Conservation (phyloP, 2,329 filamentous ascomycete species). For the Colletotrichum euphorbiae region DNA sequence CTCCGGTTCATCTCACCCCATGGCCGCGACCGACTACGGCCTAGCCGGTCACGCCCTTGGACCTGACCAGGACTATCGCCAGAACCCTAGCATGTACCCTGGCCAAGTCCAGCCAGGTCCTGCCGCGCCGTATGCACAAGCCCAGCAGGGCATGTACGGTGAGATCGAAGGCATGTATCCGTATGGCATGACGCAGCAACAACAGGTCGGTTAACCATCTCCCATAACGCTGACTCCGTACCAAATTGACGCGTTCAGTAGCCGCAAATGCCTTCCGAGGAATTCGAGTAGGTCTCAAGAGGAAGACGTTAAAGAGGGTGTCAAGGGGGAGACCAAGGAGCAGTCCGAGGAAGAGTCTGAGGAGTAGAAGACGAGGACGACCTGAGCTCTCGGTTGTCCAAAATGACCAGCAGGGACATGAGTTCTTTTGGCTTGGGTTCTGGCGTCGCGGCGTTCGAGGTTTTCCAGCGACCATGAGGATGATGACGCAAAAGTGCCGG, state of each 20-base stretch:
- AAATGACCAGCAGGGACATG: neutral
- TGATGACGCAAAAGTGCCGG: constrained; percentile 19
- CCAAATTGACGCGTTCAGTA: constrained; percentile 40
- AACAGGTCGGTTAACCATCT: constrained; percentile 74
- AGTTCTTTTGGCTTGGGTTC: constrained; percentile 20
- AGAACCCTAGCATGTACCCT: constrained; percentile 83
- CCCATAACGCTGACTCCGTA: neutral
- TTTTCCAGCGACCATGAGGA: constrained; percentile 9
- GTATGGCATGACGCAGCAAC: constrained; percentile 83
- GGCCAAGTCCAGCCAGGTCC: constrained; percentile 81
- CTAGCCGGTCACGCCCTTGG: constrained; percentile 73
- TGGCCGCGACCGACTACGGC: constrained; percentile 71
- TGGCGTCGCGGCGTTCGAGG: constrained; percentile 34
- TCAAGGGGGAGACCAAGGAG: too few species aligned
- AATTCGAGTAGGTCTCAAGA: constrained; percentile 53
- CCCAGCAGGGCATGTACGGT: constrained; percentile 83
- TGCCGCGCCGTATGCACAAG: constrained; percentile 79
- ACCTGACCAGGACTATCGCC: constrained; percentile 82
- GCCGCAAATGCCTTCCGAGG: constrained; percentile 59
- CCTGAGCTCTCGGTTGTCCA: neutral
- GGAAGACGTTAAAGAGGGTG: too few species aligned
- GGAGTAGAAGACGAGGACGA: too few species aligned
- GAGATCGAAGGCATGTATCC: constrained; percentile 88
- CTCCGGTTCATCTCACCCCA: constrained; percentile 61
- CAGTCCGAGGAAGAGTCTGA: too few species aligned